Evolutionary conservation across 345 rosid species (phyloP).

Genomic region (Erysimum cheiranthoides): DNA sequence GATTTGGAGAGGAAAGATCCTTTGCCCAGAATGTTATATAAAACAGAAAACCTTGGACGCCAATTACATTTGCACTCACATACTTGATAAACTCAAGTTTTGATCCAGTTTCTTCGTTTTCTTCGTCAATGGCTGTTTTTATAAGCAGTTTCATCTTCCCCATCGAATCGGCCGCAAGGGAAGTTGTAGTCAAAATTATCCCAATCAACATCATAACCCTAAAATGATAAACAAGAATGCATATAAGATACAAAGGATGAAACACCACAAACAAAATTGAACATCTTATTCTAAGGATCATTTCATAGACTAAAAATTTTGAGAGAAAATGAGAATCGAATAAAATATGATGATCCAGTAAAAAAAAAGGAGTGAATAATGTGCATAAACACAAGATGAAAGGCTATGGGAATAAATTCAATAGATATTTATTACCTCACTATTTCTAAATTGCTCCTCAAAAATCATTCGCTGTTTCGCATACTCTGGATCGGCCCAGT

Average conservation of each 20-base stretch:
- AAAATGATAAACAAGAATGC: background rate
- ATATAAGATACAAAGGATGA: too few relatives aligned
- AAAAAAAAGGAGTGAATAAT: too few relatives aligned
- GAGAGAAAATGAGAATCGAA: background rate
- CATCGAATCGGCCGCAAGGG: background rate
- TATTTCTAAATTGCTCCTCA: background rate
- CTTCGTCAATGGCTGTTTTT: background rate
- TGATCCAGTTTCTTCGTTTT: constrained; percentile 4
- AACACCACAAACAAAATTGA: too few relatives aligned
- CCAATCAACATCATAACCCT: constrained; percentile 2
- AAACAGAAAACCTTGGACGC: background rate
- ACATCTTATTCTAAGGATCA: background rate
- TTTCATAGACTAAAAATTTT: too few relatives aligned
- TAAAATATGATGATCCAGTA: background rate
- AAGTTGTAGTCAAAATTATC: background rate
- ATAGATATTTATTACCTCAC: background rate
- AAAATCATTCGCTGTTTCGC: background rate
- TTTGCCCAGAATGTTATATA: constrained; percentile 3
- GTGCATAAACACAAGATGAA: background rate
- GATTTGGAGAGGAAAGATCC: constrained; percentile 6
- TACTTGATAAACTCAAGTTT: background rate
- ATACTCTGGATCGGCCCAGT: background rate
- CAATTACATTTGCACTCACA: background rate
- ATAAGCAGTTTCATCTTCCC: background rate
- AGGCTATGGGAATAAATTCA: too few relatives aligned